Evolutionary conservation across 2,329 filamentous ascomycete species (phyloP), one percentile per base, ranked within the genome.

Genomic region (Pestalotiopsis sp.): DNA sequence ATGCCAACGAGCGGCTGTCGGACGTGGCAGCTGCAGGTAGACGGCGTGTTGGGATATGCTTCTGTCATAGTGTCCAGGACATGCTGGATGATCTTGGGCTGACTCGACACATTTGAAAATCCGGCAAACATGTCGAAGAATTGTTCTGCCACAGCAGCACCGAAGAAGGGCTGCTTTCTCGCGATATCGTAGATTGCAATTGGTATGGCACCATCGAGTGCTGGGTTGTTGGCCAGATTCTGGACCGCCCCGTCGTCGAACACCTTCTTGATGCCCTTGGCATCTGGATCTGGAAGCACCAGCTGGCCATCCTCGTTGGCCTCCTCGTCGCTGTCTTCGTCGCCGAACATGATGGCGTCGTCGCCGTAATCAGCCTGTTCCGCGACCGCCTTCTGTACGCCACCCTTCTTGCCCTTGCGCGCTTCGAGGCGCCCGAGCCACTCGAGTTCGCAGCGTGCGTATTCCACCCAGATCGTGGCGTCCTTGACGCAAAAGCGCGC

Each of bases 121-220:
- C 85, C 83, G 2, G 89, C 84, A 72, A 97, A 92, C 82, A 97
- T 87, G 75, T 92, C 84, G 80, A 96, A 98, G 81, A 98, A 97
- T 25, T 87, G 83, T 75, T 92, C 90, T 3, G 90, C 93, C 6
- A 94, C 85, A 1, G 84, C 82, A 1, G 90, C 81, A 69, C 87
- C 88, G 78, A 91, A 90, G 72, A 92, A 90, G 66, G 92, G 88
- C 75, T 97, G 91, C 78, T 92, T 93, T 82, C 90, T 90, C 5
- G 94, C 91, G 25, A 93, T 90, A 75, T 97, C 94, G 76, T 97
- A 98, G 62, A 99, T 93, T 52, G 95, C 94, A 68, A 94, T 88
- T 2, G 96, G 95, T 73, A 99, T 97, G 17, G 94, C 96, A n/a
- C 96, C 96, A 70, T 92, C 93, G 71, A 98, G 86, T 11, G 94